These are phyloP conservation scores for Rhododendron vialii DNA, from an alignment of 148 eudicot genomes.

Conservation along the genomic window DNA sequence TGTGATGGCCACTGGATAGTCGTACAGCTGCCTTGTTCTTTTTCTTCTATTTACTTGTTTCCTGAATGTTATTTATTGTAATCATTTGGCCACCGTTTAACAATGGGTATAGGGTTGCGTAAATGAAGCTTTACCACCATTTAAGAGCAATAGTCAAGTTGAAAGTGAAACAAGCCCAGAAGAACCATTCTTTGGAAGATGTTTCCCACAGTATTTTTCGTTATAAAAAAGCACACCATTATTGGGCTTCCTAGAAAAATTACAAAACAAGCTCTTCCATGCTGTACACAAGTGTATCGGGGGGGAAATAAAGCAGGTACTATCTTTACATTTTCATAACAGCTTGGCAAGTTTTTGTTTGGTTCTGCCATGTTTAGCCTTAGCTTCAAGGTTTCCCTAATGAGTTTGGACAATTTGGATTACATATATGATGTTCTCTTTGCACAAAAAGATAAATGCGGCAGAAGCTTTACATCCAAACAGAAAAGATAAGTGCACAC, in stretches of 20 bases:
- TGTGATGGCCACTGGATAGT: slow-evolving; percentile 20
- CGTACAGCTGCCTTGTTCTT: not conserved
- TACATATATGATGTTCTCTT: not conserved
- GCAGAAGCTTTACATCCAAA: not conserved
- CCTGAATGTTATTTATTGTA: not conserved
- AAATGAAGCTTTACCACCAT: not conserved
- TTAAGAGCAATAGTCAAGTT: not conserved
- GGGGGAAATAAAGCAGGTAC: not conserved
- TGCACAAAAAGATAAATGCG: not conserved
- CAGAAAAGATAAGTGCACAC: not conserved
- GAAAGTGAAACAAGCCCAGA: not conserved
- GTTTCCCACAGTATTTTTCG: not conserved
- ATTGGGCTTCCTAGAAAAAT: not conserved
- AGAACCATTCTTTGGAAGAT: not conserved
- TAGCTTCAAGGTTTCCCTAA: not conserved
- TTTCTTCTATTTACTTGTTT: not conserved
- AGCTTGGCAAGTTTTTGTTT: not conserved
- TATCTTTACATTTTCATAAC: not conserved
- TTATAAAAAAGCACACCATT: not conserved
- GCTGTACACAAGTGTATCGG: not conserved
- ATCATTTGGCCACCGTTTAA: not conserved
- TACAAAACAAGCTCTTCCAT: not conserved
- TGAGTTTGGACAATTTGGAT: not conserved
- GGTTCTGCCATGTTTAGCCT: not conserved
- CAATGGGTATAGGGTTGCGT: not conserved